phyloP scores from a whole-genome alignment of 306 rosid species.

The Prinsepia uniflora region DNA sequence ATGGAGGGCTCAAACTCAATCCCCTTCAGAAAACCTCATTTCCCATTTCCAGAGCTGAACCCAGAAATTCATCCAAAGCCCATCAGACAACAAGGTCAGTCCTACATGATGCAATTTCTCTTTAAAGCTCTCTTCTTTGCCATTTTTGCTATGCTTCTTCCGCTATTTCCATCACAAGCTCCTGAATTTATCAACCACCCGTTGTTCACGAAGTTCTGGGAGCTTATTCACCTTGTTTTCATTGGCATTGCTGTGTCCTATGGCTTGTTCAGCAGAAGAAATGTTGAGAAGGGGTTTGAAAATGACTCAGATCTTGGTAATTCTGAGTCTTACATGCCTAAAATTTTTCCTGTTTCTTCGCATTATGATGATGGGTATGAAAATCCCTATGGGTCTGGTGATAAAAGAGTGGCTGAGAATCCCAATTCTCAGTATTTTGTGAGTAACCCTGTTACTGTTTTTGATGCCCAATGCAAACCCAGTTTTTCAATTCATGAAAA shows the following conservation, averaged over 20 bases:
- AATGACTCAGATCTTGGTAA: slow-evolving; percentile 29
- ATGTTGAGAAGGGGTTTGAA: slow-evolving; percentile 41
- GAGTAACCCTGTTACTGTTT: slow-evolving; percentile 28
- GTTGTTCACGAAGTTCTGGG: slow-evolving; percentile 64
- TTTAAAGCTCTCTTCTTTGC: slow-evolving; percentile 50
- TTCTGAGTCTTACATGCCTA: slow-evolving; percentile 54
- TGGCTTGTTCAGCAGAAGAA: slow-evolving; percentile 68
- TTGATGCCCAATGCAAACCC: slow-evolving; percentile 51
- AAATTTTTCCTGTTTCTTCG: slow-evolving; percentile 51
- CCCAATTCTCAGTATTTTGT: slow-evolving; percentile 41
- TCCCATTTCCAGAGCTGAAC: slow-evolving; percentile 30
- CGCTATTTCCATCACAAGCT: slow-evolving; percentile 86
- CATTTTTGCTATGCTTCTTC: slow-evolving; percentile 36
- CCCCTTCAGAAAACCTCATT: slow-evolving; percentile 46
- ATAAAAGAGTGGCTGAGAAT: slow-evolving; percentile 37
- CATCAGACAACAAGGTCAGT: slow-evolving; percentile 42
- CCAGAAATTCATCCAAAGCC: slow-evolving; percentile 39
- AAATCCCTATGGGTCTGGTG: slow-evolving; percentile 29
- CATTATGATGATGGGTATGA: slow-evolving; percentile 51
- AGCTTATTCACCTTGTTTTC: slow-evolving; percentile 69
- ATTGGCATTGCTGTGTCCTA: slow-evolving; percentile 85
- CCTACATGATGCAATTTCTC: slow-evolving; percentile 43
- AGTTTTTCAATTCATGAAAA: slow-evolving; percentile 26
- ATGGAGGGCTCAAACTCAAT: slow-evolving; percentile 60
- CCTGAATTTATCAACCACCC: slow-evolving; percentile 70